Evolutionary conservation across 192 early-diverging fungal genomes (phyloP).

Genomic region (Allomyces macrogynus): DNA sequence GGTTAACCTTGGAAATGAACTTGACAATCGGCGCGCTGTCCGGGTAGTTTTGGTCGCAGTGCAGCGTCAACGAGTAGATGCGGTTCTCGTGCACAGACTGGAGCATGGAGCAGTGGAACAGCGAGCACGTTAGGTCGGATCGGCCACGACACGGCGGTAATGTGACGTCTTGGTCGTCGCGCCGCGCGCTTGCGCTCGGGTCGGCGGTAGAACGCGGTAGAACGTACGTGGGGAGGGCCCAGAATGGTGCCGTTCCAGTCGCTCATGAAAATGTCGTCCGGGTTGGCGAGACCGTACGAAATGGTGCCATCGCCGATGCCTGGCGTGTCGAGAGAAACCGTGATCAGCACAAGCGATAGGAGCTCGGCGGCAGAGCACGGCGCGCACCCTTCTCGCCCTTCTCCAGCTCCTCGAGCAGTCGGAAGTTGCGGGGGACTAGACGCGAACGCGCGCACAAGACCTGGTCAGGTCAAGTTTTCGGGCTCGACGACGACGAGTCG

Average conservation of each 20-base stretch:
- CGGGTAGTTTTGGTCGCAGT: slow-evolving; percentile 74
- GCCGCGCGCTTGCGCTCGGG: no score
- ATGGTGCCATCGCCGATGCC: slow-evolving; percentile 75
- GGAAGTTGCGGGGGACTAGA: slow-evolving; percentile 89
- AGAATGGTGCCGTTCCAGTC: slow-evolving; percentile 92
- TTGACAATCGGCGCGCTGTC: slow-evolving; percentile 50
- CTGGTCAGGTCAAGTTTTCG: no score
- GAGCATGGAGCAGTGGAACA: slow-evolving; percentile 2
- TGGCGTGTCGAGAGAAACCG: neutral
- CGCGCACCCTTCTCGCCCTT: slow-evolving; percentile 67
- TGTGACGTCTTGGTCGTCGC: neutral
- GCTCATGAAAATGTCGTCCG: slow-evolving; percentile 58
- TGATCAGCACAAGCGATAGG: neutral
- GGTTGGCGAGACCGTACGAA: slow-evolving; percentile 75
- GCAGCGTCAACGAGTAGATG: slow-evolving; percentile 71
- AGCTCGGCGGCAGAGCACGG: neutral
- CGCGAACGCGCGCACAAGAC: neutral
- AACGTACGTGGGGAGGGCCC: slow-evolving; percentile 26
- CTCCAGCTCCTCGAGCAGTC: slow-evolving; percentile 88
- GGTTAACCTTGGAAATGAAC: slow-evolving; percentile 67
- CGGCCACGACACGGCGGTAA: no score
- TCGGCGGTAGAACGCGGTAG: neutral
- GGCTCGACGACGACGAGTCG: no score
- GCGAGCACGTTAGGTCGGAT: slow-evolving; percentile 3
- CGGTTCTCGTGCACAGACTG: slow-evolving; percentile 90